Evolutionary conservation across 2,329 filamentous ascomycete genomes (phyloP).

Genomic region (Calcarisporium arbuscula): DNA sequence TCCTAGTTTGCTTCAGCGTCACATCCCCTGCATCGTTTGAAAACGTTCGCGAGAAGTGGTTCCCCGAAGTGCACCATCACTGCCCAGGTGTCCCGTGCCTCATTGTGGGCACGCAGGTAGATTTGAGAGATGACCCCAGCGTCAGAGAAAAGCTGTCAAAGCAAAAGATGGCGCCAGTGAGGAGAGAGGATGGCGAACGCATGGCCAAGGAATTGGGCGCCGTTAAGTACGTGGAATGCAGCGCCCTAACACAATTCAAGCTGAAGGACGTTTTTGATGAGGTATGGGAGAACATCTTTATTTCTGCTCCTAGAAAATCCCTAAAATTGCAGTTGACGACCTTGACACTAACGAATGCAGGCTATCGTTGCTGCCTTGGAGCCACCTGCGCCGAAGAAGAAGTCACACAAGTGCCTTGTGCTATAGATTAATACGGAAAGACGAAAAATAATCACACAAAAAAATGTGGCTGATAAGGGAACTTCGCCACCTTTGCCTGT

Average conservation of each 20-base stretch:
- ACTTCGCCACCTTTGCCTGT: constrained; percentile 6
- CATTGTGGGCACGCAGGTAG: constrained; percentile 95
- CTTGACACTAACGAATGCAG: constrained; percentile 37
- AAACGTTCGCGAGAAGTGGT: constrained; percentile 99
- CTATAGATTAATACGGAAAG: constrained; percentile 39
- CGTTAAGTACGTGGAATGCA: constrained; percentile 98
- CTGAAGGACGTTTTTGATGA: constrained; percentile 99
- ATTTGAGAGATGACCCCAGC: constrained; percentile 82
- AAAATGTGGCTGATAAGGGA: constrained; percentile 6
- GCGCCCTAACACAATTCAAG: constrained; percentile 95
- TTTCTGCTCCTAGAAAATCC: too few species aligned
- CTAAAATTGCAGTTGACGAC: too few species aligned
- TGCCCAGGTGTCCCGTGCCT: constrained; percentile 96
- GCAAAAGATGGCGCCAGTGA: constrained; percentile 92
- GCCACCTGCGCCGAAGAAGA: constrained; percentile 77
- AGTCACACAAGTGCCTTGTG: constrained; percentile 61
- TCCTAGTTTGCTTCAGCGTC: constrained; percentile 98
- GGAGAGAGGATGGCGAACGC: constrained; percentile 85
- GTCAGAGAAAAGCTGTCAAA: constrained; percentile 88
- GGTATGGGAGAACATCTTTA: constrained; percentile 46
- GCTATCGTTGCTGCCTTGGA: constrained; percentile 94
- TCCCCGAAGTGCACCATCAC: constrained; percentile 97
- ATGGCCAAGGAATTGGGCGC: constrained; percentile 98
- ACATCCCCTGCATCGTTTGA: constrained; percentile 97
- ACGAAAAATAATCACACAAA: constrained; percentile 1